A percentile compares a stretch with the other conserved stretches of the same genome.
Evolutionary conservation across 2,329 filamentous ascomycete species (phyloP).

Genomic region (Colletotrichum horii): DNA sequence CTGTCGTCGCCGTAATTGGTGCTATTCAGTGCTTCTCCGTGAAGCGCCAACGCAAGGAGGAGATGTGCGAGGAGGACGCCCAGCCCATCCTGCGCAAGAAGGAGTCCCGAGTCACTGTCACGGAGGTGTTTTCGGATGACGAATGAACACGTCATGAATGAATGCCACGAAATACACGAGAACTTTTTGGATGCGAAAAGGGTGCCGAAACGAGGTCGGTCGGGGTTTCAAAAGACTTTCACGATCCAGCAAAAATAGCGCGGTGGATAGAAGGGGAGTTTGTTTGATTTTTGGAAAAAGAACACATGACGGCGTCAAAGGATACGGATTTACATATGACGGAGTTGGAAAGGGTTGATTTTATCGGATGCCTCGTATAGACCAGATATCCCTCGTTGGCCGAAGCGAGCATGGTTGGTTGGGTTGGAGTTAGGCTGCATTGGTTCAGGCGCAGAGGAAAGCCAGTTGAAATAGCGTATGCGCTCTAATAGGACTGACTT

Average conservation of each 20-base stretch:
- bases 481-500: conserved; percentile 13
- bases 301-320: not conserved
- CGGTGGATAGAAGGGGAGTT: conserved; percentile 13
- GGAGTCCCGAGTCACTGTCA: conserved; percentile 12
- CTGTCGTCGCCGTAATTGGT: conserved; percentile 59
- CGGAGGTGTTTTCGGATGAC: conserved; percentile 16
- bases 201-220: not conserved
- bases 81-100: conserved; percentile 8
- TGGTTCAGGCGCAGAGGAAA: not conserved
- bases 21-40: conserved; percentile 66
- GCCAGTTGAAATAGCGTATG: not conserved
- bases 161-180: not conserved
- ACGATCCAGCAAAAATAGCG: not conserved
- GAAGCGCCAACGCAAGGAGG: conserved; percentile 29
- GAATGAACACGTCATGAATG: conserved; percentile 8
- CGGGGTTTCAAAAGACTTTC: not conserved
- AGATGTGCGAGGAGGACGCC: conserved; percentile 7
- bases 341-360: not conserved
- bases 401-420: not conserved
- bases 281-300: not conserved
- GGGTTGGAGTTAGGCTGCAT: not conserved
- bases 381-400: conserved; percentile 8
- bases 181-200: not conserved
- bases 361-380: not conserved
- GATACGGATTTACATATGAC: not conserved